Percentiles rank a stretch among this genome's conserved stretches.
These are phyloP conservation scores for Casuarina cunninghamiana DNA, from an alignment of 306 rosid species.

Conservation along the genomic window DNA sequence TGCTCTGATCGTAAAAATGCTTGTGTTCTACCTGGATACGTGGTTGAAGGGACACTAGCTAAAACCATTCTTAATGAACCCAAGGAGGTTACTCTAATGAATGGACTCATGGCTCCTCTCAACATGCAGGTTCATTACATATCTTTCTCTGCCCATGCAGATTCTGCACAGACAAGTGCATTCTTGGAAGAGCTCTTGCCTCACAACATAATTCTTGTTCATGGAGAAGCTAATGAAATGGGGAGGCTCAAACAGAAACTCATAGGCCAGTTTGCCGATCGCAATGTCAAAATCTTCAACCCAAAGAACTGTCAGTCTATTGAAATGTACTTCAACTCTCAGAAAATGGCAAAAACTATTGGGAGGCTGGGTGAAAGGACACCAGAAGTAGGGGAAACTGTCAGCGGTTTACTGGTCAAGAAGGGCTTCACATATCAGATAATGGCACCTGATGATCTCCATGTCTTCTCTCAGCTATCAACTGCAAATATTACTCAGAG, in stretches of 20 bases:
- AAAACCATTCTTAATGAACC: constrained; percentile 89
- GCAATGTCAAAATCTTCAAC: constrained; percentile 79
- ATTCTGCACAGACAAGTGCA: constrained; percentile 89
- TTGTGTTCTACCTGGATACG: constrained; percentile 81
- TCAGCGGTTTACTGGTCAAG: constrained; percentile 81
- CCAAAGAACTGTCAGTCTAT: constrained; percentile 94
- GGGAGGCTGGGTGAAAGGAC: constrained; percentile 80
- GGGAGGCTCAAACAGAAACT: constrained; percentile 97
- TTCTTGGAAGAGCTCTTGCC: constrained; percentile 94
- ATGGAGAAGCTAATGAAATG: constrained; percentile 96
- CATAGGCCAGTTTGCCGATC: constrained; percentile 67
- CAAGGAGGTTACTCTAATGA: constrained; percentile 91
- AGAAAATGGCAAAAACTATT: constrained; percentile 91
- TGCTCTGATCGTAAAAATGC: constrained; percentile 89
- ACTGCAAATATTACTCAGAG: constrained; percentile 80
- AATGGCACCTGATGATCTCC: constrained; percentile 93
- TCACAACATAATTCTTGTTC: constrained; percentile 91
- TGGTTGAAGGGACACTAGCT: constrained; percentile 92
- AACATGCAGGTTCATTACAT: constrained; percentile 95
- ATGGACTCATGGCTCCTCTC: constrained; percentile 82
- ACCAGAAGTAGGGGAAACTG: constrained; percentile 70
- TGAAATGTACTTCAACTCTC: constrained; percentile 89
- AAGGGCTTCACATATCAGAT: constrained; percentile 93
- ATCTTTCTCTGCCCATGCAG: constrained; percentile 96
- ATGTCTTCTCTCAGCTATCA: constrained; percentile 84